Conservation (phyloP, 352 stramenopile species). For the Peronospora farinosa region DNA sequence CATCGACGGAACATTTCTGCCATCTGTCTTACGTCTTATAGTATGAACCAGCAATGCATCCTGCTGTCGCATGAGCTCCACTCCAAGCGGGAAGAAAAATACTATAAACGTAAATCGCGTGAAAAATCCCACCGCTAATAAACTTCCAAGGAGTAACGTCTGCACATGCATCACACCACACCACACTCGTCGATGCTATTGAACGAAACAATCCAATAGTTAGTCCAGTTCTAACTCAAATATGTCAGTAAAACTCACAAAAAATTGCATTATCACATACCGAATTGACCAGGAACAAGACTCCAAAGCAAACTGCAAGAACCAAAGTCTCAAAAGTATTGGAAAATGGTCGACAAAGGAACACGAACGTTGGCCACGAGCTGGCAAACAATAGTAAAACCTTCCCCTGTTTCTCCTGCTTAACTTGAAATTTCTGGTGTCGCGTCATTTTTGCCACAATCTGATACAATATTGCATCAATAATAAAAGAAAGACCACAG, state of each 20-base stretch:
- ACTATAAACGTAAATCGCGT: slow-evolving; percentile 76
- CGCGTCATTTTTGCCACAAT: slow-evolving; percentile 32
- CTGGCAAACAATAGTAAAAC: slow-evolving; percentile 52
- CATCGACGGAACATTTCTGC: slow-evolving; percentile 2
- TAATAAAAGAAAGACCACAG: slow-evolving; percentile 49
- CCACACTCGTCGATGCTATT: slow-evolving; percentile 37
- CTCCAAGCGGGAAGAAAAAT: slow-evolving; percentile 71
- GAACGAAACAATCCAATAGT: neutral
- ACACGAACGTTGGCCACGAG: slow-evolving; percentile 60
- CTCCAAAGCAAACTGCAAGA: slow-evolving; percentile 49
- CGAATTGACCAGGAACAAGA: slow-evolving; percentile 43
- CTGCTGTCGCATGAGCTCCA: slow-evolving; percentile 58
- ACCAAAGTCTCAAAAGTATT: slow-evolving; percentile 70
- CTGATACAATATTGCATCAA: slow-evolving; percentile 44
- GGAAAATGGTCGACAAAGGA: slow-evolving; percentile 72
- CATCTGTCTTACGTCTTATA: slow-evolving; percentile 28
- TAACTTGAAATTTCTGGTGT: slow-evolving; percentile 13
- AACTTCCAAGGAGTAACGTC: slow-evolving; percentile 49
- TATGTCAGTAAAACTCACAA: too few species aligned
- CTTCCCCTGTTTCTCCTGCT: slow-evolving; percentile 22
- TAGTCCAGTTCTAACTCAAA: neutral
- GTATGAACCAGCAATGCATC: slow-evolving; percentile 31
- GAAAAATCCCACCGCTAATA: slow-evolving; percentile 71
- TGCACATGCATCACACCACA: slow-evolving; percentile 36
- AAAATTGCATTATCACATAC: slow-evolving; percentile 27